Evolutionary conservation across 768 basidiomycete genomes (phyloP), one percentile per base, ranked within the genome.

Genomic region (Candolleomyces aberdarensis): DNA sequence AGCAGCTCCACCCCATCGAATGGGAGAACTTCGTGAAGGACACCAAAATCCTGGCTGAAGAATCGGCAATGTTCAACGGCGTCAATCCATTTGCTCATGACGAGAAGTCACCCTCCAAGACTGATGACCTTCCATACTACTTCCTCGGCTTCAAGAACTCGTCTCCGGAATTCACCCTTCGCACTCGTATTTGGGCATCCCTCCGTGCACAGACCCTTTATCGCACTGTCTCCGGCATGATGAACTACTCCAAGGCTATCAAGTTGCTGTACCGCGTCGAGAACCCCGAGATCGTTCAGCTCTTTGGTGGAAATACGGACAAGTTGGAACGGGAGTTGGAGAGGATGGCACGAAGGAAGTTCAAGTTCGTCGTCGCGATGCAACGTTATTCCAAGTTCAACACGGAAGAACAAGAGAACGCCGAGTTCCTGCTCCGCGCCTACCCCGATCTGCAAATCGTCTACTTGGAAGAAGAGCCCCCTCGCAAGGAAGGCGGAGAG

Each of bases 11-110:
- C 71, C 92, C 95, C 4, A 80, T 98, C 67, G 97, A 99, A 72
- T 99, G 97, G 97, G 94, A 96, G 75, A 98, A 99, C 74, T 98
- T 99, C 64, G 97, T 99, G 67, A 95, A 94, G 80, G 97, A 99
- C 72, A 99, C 97, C 70, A 98, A 95, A 81, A 99, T 99, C 66
- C 83, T 99, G 41, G 96, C 97, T 0, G 95, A 98, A 72, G 97
- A 99, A 71, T 92, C 93, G 2, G 85, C 89, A 36, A 84, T 89
- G 82, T 94, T 87, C 74, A 89, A 87, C 63, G 93, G 91, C 17
- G 76, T 83, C 52, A 85, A 83, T 64, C 93, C 87, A 67, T 73
- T 86, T 74, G 65, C 90, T 81, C 70, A 75, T 26, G 81, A 81
- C 71, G 96, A 99, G 75, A 97, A 97, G 75, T 86, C 84, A 22